phyloP scores from a whole-genome alignment of 352 stramenopile genomes.

The Globisporangium lucens region DNA sequence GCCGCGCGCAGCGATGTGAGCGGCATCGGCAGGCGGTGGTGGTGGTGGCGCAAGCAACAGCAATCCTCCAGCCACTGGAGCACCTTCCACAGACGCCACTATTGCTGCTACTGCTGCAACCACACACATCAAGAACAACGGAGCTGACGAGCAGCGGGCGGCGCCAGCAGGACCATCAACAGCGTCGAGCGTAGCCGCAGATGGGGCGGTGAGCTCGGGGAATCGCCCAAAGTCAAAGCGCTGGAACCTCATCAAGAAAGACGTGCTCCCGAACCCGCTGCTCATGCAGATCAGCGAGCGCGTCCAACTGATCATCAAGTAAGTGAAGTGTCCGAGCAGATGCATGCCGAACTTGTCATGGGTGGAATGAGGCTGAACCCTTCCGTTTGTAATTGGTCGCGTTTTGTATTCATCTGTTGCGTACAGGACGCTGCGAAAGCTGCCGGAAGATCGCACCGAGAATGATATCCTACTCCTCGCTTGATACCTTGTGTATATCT shows the following conservation, averaged over 20 bases:
- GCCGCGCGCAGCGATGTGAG: slow-evolving; percentile 9
- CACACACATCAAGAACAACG: neutral
- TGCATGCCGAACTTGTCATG: neutral
- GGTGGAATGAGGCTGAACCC: neutral
- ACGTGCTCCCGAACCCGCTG: slow-evolving; percentile 39
- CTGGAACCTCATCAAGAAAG: slow-evolving; percentile 23
- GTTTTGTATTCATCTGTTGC: neutral
- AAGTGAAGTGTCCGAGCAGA: slow-evolving; percentile 1
- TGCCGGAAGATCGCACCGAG: slow-evolving; percentile 61
- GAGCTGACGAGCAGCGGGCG: slow-evolving; percentile 5
- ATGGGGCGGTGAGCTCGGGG: neutral
- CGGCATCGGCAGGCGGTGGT: neutral
- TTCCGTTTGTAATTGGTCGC: neutral
- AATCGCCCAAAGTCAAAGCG: slow-evolving; percentile 7
- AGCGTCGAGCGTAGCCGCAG: neutral
- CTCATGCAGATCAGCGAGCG: slow-evolving; percentile 63
- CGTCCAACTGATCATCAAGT: slow-evolving; percentile 69
- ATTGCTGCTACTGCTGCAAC: neutral
- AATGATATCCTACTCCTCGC: slow-evolving; percentile 26
- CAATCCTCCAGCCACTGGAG: neutral
- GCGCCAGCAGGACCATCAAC: neutral
- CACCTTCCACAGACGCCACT: neutral
- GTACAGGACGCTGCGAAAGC: slow-evolving; percentile 55
- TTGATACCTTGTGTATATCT: neutral
- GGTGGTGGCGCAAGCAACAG: neutral